Percentiles rank a stretch among this genome's conserved stretches.
Conservation (phyloP, 345 rosid genomes). For the Trapa bicornis region DNA sequence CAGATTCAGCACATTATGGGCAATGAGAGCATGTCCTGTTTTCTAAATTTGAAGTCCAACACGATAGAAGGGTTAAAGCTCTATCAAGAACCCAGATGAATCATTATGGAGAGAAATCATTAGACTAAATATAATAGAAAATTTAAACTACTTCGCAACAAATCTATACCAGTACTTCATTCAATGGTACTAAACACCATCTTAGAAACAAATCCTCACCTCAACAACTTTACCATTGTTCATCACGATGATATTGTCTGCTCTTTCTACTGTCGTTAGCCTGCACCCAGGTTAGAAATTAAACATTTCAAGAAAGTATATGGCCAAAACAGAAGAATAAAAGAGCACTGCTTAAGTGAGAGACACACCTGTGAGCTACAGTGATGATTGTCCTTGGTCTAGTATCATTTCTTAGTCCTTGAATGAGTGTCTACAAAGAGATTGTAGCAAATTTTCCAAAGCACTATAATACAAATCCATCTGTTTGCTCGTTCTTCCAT, state of each 20-base stretch:
- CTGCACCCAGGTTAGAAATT: conserved; percentile 10
- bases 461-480: not conserved
- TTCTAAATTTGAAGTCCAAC: not conserved
- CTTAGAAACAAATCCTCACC: conserved; percentile 12
- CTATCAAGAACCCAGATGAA: not conserved
- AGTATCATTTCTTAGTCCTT: conserved; percentile 15
- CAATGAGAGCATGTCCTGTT: not conserved
- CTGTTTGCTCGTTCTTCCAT: not conserved
- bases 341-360: not conserved
- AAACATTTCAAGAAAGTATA: not conserved
- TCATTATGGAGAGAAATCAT: not conserved
- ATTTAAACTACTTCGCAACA: not conserved
- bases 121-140: not conserved
- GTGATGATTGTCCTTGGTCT: conserved; percentile 24
- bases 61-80: not conserved
- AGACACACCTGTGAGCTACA: conserved; percentile 31
- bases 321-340: not conserved
- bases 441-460: not conserved
- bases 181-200: not conserved
- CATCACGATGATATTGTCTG: conserved; percentile 28
- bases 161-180: not conserved
- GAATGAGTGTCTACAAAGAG: conserved; percentile 14
- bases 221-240: conserved; percentile 25
- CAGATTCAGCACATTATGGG: not conserved
- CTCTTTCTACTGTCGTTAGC: conserved; percentile 24